Percentiles rank a stretch among this genome's conserved stretches.
Conservation (phyloP, 1,139 yeast genomes). For the Geotrichum phurueaensis region DNA sequence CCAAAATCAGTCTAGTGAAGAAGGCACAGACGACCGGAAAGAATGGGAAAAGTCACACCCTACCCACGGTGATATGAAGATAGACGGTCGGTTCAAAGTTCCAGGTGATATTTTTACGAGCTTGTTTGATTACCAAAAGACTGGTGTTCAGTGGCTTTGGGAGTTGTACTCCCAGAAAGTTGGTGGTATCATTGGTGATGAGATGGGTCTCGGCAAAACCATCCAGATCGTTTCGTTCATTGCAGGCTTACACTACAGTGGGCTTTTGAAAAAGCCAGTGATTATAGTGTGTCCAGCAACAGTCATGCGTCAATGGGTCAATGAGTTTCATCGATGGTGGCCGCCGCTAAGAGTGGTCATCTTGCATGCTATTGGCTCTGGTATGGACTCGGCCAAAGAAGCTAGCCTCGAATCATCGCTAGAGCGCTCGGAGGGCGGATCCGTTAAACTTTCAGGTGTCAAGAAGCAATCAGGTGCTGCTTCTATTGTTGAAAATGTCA, state of each 20-base stretch:
- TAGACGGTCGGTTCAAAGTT: conserved; percentile 61
- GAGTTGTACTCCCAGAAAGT: conserved; percentile 80
- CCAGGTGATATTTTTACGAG: conserved; percentile 91
- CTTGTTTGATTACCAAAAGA: conserved; percentile 85
- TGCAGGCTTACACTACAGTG: conserved; percentile 85
- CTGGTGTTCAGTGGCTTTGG: conserved; percentile 70
- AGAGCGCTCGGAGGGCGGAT: conserved; percentile 44
- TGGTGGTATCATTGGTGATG: conserved; percentile 96
- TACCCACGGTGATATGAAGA: conserved; percentile 60
- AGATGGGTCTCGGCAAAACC: conserved; percentile 96
- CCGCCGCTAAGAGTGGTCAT: conserved; percentile 86
- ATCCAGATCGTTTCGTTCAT: conserved; percentile 84
- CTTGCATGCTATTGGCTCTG: conserved; percentile 87
- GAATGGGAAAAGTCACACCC: conserved; percentile 81
- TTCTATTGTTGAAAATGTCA: conserved; percentile 47
- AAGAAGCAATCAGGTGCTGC: conserved; percentile 31
- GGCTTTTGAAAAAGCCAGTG: conserved; percentile 66
- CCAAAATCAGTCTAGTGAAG: neutral
- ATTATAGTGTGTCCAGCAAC: conserved; percentile 94
- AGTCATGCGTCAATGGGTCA: conserved; percentile 92
- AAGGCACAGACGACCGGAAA: conserved; percentile 34
- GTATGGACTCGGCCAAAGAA: conserved; percentile 57
- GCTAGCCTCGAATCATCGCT: conserved; percentile 46
- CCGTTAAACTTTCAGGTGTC: conserved; percentile 28
- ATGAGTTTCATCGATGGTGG: conserved; percentile 97